A percentile compares a stretch with the other conserved stretches of the same genome.
Evolutionary conservation across 257 asterid species (phyloP).

Genomic region (Cynanchum wilfordii): DNA sequence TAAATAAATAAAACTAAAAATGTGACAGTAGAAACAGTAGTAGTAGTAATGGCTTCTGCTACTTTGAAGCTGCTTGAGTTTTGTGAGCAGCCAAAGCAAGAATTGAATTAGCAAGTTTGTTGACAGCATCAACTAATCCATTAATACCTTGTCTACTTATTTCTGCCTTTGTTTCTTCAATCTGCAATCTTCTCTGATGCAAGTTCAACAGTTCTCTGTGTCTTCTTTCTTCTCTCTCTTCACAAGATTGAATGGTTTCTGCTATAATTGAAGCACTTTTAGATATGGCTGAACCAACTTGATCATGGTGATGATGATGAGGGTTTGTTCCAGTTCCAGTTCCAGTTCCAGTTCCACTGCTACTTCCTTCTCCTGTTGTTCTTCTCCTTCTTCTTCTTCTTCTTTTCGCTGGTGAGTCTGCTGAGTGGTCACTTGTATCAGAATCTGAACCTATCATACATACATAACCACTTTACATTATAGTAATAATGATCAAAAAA

Average conservation of each 20-base stretch:
- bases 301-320: slow-evolving; percentile 15
- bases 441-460: slow-evolving; percentile 24
- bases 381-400: slow-evolving; percentile 61
- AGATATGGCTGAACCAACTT: slow-evolving; percentile 63
- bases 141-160: slow-evolving; percentile 63
- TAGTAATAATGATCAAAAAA: too few relatives aligned
- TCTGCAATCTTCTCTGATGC: slow-evolving; percentile 63
- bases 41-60: neutral
- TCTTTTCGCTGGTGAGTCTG: slow-evolving; percentile 63
- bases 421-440: slow-evolving; percentile 53
- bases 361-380: slow-evolving; percentile 37
- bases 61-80: slow-evolving; percentile 25
- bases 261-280: slow-evolving; percentile 63
- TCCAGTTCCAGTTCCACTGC: slow-evolving; percentile 8
- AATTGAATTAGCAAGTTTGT: slow-evolving; percentile 75
- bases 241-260: slow-evolving; percentile 59
- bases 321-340: slow-evolving; percentile 1
- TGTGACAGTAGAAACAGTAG: neutral
- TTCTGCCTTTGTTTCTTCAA: slow-evolving; percentile 82
- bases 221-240: slow-evolving; percentile 66
- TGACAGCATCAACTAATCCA: slow-evolving; percentile 73
- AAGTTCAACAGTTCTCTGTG: slow-evolving; percentile 60
- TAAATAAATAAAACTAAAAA: slow-evolving; percentile 1
- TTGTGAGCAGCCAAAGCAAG: slow-evolving; percentile 57
- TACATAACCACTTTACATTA: slow-evolving; percentile 6